Conservation (phyloP, 164 flowering plant species). For the Vitis labrusca region DNA sequence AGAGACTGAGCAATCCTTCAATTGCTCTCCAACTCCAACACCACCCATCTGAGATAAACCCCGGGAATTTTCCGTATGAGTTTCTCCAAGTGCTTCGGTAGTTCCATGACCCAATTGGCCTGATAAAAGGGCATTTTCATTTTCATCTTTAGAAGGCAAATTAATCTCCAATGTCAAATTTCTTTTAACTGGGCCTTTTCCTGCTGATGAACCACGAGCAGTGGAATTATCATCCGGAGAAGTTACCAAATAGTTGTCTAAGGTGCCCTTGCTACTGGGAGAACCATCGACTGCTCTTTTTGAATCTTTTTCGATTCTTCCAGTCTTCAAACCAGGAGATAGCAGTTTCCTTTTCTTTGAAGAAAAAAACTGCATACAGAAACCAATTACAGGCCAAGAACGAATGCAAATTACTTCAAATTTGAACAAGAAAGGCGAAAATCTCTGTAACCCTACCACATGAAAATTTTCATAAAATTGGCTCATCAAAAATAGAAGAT, state of each 20-base stretch:
- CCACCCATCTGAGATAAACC: constrained; percentile 11
- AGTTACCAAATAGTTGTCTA: constrained; percentile 53
- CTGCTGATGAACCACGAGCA: constrained; percentile 14
- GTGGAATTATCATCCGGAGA: constrained; percentile 32
- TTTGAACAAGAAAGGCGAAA: not conserved
- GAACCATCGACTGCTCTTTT: constrained; percentile 41
- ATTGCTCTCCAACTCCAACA: constrained; percentile 13
- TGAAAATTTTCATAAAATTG: too few relatives aligned
- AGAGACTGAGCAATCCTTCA: constrained; percentile 12
- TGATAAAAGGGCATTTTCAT: constrained; percentile 6
- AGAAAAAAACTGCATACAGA: constrained; percentile 58
- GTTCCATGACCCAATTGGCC: constrained; percentile 9
- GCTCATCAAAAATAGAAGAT: too few relatives aligned
- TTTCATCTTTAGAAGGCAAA: constrained; percentile 19
- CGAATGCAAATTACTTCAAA: not conserved
- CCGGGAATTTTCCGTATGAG: constrained; percentile 11
- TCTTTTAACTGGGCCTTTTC: constrained; percentile 37
- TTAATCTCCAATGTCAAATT: constrained; percentile 48
- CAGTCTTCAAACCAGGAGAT: constrained; percentile 50
- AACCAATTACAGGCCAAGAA: not conserved
- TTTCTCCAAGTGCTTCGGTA: constrained; percentile 11
- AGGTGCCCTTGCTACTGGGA: constrained; percentile 65
- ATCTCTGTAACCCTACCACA: too few relatives aligned
- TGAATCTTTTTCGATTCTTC: constrained; percentile 35
- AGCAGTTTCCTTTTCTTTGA: constrained; percentile 65